Evolutionary conservation across 495 filamentous ascomycete genomes (phyloP).

Genomic region (Pyronema omphalodes): DNA sequence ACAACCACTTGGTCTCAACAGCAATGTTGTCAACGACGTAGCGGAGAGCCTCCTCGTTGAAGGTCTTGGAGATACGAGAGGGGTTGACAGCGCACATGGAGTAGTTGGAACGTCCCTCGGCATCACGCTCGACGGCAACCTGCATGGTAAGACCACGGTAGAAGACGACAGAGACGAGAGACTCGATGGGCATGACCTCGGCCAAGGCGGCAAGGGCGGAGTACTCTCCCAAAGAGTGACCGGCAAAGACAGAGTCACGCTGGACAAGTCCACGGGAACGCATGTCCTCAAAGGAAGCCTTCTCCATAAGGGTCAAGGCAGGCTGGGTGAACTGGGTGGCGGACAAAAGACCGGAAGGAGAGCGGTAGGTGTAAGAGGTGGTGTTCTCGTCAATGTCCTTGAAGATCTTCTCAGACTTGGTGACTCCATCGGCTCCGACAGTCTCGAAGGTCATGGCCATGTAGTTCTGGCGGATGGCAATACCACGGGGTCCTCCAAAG

Average conservation of each 20-base stretch:
- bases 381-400: conserved; percentile 87
- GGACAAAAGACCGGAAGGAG: conserved; percentile 84
- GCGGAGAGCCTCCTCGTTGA: conserved; percentile 89
- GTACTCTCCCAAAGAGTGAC: conserved; percentile 96
- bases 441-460: conserved; percentile 99
- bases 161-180: conserved; percentile 93
- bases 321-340: conserved; percentile 98
- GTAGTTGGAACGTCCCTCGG: conserved; percentile 82
- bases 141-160: conserved; percentile 99
- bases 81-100: conserved; percentile 98
- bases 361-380: conserved; percentile 88
- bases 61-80: conserved; percentile 88
- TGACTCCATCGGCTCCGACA: conserved; percentile 68
- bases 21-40: conserved; percentile 87
- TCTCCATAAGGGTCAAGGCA: conserved; percentile 96
- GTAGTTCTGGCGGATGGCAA: conserved; percentile 95
- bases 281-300: conserved; percentile 99
- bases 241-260: conserved; percentile 87
- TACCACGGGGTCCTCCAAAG: conserved; percentile 90
- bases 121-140: conserved; percentile 94
- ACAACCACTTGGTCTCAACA: conserved; percentile 79
- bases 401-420: conserved; percentile 98
- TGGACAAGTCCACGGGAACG: conserved; percentile 88
- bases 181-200: conserved; percentile 98
- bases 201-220: conserved; percentile 89